These are phyloP conservation scores for Trypanosoma caninum DNA, from an alignment of 208 protist species.

Conservation along the genomic window DNA sequence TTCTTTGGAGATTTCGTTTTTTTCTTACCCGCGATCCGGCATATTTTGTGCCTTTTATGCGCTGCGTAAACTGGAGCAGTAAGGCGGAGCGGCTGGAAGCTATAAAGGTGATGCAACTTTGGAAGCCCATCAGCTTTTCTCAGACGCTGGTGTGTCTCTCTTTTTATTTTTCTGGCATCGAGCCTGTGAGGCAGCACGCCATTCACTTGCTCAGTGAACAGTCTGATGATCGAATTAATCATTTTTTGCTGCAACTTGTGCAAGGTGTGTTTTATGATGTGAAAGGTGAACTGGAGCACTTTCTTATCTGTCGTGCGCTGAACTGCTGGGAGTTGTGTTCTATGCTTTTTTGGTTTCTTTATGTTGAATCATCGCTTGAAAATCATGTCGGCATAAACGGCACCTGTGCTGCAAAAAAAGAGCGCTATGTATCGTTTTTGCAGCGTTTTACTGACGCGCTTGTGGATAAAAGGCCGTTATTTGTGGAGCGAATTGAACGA, in stretches of 20 bases:
- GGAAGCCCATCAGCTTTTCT: constrained; percentile 56
- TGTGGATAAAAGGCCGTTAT: constrained; percentile 31
- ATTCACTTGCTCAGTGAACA: constrained; percentile 51
- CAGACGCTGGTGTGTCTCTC: constrained; percentile 74
- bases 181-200: constrained; percentile 60
- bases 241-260: constrained; percentile 65
- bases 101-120: constrained; percentile 56
- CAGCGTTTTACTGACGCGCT: constrained; percentile 33
- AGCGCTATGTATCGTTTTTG: constrained; percentile 20
- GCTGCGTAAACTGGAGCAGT: constrained; percentile 89
- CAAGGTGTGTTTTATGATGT: constrained; percentile 81
- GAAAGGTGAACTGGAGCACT: constrained; percentile 41
- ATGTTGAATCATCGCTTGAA: constrained; percentile 40
- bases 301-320: constrained; percentile 57
- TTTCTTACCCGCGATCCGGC: constrained; percentile 75
- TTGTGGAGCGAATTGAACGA: constrained; percentile 42
- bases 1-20: constrained; percentile 93
- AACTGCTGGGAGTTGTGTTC: constrained; percentile 76
- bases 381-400: constrained; percentile 2
- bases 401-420: background rate
- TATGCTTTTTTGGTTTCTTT: constrained; percentile 60
- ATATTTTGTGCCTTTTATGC: constrained; percentile 90
- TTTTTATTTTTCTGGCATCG: constrained; percentile 57
- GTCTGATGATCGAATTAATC: constrained; percentile 38
- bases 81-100: constrained; percentile 68